Conservation (phyloP, 169 alveolate species). For the Plasmodium malariae region DNA sequence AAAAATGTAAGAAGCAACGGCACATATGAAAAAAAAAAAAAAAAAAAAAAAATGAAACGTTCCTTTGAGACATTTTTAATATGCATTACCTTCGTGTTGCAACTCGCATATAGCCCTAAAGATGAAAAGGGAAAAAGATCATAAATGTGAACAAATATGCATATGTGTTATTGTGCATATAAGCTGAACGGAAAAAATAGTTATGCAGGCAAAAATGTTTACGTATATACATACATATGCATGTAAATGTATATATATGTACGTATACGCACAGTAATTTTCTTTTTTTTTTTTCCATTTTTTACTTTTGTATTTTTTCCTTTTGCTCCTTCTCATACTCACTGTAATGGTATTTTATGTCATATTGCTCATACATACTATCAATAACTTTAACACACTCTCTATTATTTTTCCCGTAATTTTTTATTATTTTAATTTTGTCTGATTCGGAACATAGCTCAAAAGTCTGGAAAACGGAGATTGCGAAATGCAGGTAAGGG, state of each 20-base stretch:
- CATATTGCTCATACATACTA: conserved; percentile 78
- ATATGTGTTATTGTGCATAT: neutral
- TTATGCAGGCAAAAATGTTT: neutral
- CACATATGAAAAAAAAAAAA: neutral
- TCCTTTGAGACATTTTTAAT: neutral
- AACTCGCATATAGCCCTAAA: conserved; percentile 67
- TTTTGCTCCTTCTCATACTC: conserved; percentile 77
- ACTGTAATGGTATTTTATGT: conserved; percentile 70
- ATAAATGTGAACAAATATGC: neutral
- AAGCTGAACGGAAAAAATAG: neutral
- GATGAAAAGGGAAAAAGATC: neutral
- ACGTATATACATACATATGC: neutral
- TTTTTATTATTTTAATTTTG: conserved; percentile 73
- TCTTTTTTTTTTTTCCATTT: neutral
- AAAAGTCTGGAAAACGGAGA: conserved; percentile 72
- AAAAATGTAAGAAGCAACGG: neutral
- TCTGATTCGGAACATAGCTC: conserved; percentile 79
- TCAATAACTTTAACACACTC: conserved; percentile 80
- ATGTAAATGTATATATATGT: neutral
- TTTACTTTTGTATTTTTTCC: conserved; percentile 77
- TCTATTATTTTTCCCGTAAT: conserved; percentile 80
- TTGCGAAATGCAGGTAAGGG: no score
- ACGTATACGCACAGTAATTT: neutral
- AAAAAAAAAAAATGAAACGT: neutral
- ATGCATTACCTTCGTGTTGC: conserved; percentile 52